Percentiles rank a stretch among this genome's conserved stretches.
Evolutionary conservation across 2,329 filamentous ascomycete species (phyloP).

Genomic region (Neopestalotiopsis clavispora): DNA sequence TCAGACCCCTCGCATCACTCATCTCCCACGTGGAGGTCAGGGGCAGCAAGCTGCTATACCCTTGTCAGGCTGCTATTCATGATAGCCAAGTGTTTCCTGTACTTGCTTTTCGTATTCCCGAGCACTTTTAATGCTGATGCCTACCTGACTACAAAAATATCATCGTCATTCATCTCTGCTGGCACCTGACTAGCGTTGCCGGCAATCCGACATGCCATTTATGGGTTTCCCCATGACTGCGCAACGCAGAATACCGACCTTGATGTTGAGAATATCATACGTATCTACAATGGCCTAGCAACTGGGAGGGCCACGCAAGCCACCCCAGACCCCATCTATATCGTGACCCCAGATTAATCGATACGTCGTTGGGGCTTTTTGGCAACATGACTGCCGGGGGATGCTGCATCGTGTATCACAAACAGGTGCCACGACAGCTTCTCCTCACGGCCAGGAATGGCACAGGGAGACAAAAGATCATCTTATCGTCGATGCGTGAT

Average conservation of each 20-base stretch:
- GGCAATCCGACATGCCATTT: neutral
- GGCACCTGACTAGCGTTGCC: neutral
- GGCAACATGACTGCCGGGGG: slow-evolving; percentile 2
- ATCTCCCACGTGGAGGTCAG: slow-evolving; percentile 30
- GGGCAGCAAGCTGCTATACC: slow-evolving; percentile 17
- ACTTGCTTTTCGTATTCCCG: neutral
- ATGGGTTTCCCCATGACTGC: neutral
- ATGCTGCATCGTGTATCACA: slow-evolving; percentile 10
- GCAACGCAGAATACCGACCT: neutral
- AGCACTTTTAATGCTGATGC: neutral
- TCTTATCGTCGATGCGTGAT: neutral
- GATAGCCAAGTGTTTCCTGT: slow-evolving; percentile 4
- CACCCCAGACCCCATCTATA: neutral
- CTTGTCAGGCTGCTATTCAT: neutral
- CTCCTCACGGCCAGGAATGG: neutral
- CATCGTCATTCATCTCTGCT: neutral
- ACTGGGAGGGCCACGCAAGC: neutral
- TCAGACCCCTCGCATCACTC: slow-evolving; percentile 13
- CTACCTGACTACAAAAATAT: neutral
- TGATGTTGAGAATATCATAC: neutral
- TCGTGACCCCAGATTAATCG: neutral
- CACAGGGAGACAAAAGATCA: neutral
- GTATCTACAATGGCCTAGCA: neutral
- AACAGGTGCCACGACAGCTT: slow-evolving; percentile 9
- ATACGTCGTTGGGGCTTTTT: neutral